phyloP scores from a whole-genome alignment of 108 stramenopile species.

The Aurantiochytrium sp. region DNA sequence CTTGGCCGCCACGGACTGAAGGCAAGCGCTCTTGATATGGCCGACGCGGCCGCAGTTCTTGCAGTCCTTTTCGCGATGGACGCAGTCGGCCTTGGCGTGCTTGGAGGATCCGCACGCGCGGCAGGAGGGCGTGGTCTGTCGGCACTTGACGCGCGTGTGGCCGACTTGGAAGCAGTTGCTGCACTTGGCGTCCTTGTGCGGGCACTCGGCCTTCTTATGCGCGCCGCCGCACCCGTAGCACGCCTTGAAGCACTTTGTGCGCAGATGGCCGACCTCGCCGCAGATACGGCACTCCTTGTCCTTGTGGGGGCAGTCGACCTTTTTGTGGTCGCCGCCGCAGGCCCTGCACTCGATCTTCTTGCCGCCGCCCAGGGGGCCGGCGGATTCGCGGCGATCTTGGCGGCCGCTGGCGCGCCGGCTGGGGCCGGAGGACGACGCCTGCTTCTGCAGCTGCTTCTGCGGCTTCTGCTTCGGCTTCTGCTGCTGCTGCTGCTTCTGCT shows the following conservation, averaged over 20 bases:
- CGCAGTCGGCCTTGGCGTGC: background rate
- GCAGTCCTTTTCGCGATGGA: background rate
- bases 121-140: background rate
- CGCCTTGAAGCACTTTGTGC: background rate
- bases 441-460: background rate
- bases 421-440: background rate
- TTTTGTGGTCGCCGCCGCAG: background rate
- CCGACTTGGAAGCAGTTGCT: background rate
- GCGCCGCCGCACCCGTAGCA: background rate
- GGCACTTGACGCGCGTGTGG: background rate
- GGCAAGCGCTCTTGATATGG: background rate
- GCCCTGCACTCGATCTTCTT: background rate
- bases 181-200: background rate
- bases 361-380: background rate
- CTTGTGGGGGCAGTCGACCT: background rate
- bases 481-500: background rate
- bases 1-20: background rate
- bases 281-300: background rate
- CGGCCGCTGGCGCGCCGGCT: background rate
- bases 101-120: background rate
- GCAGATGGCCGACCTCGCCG: background rate
- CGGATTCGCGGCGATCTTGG: background rate
- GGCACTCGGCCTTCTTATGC: slow-evolving; percentile 15
- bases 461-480: background rate
- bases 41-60: background rate